Evolutionary conservation across 2,329 filamentous ascomycete species (phyloP).

Genomic region (Phaeosphaeria sp.): DNA sequence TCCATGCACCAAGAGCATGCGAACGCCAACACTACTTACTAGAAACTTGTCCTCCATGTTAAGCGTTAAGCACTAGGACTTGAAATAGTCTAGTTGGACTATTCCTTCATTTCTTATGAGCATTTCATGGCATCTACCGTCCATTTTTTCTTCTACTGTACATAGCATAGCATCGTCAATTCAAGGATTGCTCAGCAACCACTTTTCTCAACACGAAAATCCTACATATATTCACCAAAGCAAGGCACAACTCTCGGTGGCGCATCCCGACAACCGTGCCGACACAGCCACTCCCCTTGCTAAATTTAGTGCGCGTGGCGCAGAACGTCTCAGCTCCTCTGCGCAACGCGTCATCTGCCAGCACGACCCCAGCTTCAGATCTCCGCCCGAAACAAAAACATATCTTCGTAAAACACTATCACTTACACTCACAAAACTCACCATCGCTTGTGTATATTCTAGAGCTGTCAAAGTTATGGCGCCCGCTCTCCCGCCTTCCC

Average conservation of each 20-base stretch:
- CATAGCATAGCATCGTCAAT: slow-evolving; percentile 12
- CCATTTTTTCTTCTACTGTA: not conserved
- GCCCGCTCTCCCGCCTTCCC: slow-evolving; percentile 23
- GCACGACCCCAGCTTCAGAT: slow-evolving; percentile 2
- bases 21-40: not conserved
- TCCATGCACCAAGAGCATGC: slow-evolving; percentile 31
- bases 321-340: slow-evolving; percentile 14
- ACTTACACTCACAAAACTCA: not conserved
- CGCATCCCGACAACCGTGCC: slow-evolving; percentile 1
- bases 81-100: not conserved
- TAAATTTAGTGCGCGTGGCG: slow-evolving; percentile 35
- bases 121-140: not conserved
- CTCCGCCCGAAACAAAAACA: not conserved
- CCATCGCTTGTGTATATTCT: not conserved
- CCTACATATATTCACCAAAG: not conserved
- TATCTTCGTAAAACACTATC: not conserved
- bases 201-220: not conserved
- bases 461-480: slow-evolving; percentile 21
- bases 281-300: slow-evolving; percentile 18
- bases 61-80: not conserved
- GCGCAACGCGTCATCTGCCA: slow-evolving; percentile 23
- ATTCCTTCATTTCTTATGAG: not conserved
- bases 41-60: slow-evolving; percentile 3
- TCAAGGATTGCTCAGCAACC: not conserved
- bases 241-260: not conserved